Evolutionary conservation across 345 rosid species (phyloP).

Genomic region (Pistacia atlantica): DNA sequence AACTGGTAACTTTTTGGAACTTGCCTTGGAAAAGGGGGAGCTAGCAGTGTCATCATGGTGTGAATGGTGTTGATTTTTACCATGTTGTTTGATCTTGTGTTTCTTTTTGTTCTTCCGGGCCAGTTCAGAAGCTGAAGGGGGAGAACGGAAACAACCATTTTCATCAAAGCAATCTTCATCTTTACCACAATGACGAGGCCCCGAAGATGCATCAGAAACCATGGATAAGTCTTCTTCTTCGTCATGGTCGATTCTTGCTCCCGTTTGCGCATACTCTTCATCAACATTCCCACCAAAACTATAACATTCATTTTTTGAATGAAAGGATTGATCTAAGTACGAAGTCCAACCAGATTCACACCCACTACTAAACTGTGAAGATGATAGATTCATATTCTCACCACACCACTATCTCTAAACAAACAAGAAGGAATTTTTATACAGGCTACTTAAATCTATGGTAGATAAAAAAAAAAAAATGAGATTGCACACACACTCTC

Average conservation of each 20-base stretch:
- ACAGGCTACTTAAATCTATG: conserved; percentile 11
- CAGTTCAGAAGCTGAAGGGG: conserved; percentile 21
- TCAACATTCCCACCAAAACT: conserved; percentile 27
- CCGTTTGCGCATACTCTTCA: conserved; percentile 22
- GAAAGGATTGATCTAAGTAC: conserved; percentile 67
- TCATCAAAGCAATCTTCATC: conserved; percentile 41
- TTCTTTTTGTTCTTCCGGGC: conserved; percentile 37
- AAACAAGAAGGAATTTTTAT: conserved; percentile 18
- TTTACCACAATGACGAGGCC: conserved; percentile 54
- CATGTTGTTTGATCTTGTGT: conserved; percentile 37
- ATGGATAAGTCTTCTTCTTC: conserved; percentile 68
- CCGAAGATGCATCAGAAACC: conserved; percentile 95
- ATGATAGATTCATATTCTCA: conserved; percentile 47
- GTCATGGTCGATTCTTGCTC: conserved; percentile 17
- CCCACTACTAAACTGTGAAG: conserved; percentile 58
- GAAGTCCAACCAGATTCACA: conserved; percentile 91
- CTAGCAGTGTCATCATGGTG: conserved; percentile 81
- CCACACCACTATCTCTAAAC: not conserved
- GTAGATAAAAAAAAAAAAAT: conserved; percentile 1
- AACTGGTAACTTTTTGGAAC: conserved; percentile 9
- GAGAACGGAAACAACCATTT: conserved; percentile 28
- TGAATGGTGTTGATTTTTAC: conserved; percentile 39
- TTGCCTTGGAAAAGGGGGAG: conserved; percentile 58
- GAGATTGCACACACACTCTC: conserved; percentile 8
- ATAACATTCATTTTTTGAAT: conserved; percentile 30